Conservation (phyloP, 345 rosid genomes). For the Sisymbrium altissimum region DNA sequence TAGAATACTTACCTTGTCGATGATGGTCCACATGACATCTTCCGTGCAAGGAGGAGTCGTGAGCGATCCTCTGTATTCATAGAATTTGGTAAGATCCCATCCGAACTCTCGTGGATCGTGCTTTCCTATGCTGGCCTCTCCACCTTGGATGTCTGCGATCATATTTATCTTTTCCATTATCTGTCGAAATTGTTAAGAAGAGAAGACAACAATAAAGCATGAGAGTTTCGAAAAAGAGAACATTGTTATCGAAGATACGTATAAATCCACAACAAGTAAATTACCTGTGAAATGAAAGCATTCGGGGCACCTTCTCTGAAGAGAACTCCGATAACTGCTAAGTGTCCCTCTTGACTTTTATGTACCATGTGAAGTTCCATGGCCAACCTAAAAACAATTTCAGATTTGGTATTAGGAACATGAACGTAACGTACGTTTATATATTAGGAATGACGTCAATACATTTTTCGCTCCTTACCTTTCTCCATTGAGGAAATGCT, state of each 20-base stretch:
- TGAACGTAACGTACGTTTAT: neutral
- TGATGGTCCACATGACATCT: conserved; percentile 67
- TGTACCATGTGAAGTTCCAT: conserved; percentile 73
- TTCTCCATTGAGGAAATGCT: conserved; percentile 54
- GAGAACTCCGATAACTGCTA: conserved; percentile 53
- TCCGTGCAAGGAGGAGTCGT: conserved; percentile 84
- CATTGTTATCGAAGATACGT: neutral
- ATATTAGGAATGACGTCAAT: neutral
- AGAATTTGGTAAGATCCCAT: conserved; percentile 48
- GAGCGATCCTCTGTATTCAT: conserved; percentile 74
- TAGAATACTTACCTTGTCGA: conserved; percentile 40
- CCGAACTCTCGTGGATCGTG: conserved; percentile 51
- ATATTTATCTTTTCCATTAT: conserved; percentile 20
- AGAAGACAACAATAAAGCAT: neutral
- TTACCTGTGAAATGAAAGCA: conserved; percentile 54
- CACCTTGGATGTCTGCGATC: conserved; percentile 3
- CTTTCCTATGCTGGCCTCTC: conserved; percentile 37
- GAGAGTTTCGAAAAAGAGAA: neutral
- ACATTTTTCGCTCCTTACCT: conserved; percentile 30
- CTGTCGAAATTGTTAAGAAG: neutral
- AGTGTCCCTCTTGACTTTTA: conserved; percentile 22
- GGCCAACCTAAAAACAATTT: conserved; percentile 24
- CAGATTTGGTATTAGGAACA: neutral
- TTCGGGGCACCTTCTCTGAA: conserved; percentile 65
- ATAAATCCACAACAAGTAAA: neutral